Evolutionary conservation across 75 land plant species (phyloP).

Genomic region (Ceratopteris richardii): DNA sequence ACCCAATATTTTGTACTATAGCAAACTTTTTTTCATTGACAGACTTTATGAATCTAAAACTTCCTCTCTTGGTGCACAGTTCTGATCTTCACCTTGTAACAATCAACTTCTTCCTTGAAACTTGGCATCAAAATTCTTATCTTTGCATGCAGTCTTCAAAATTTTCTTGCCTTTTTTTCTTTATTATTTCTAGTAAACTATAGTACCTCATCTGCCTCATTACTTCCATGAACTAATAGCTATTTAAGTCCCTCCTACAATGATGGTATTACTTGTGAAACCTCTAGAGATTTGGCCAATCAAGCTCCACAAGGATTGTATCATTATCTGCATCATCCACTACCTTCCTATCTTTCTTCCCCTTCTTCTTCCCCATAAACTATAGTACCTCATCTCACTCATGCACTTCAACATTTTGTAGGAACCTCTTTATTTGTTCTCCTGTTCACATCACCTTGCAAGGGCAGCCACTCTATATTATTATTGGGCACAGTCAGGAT

Average conservation of each 20-base stretch:
- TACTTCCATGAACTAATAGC: neutral
- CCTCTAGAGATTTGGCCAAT: neutral
- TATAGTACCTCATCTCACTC: no score
- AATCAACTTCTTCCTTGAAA: no score
- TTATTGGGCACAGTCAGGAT: neutral
- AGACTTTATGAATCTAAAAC: no score
- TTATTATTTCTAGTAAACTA: slow-evolving; percentile 13
- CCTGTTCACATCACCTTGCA: slow-evolving; percentile 3
- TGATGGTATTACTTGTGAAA: no score
- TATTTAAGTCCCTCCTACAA: no score
- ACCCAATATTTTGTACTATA: no score
- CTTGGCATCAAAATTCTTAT: slow-evolving; percentile 81
- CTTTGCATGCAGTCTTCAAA: slow-evolving; percentile 66
- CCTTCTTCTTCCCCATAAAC: no score
- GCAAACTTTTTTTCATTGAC: no score
- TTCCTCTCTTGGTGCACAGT: no score
- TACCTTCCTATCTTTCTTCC: slow-evolving; percentile 10
- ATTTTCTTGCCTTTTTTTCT: slow-evolving; percentile 73
- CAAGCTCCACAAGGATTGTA: slow-evolving; percentile 17
- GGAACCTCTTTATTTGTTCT: neutral
- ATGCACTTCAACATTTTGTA: no score
- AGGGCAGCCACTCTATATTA: slow-evolving; percentile 6
- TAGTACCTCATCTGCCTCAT: no score
- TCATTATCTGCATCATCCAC: slow-evolving; percentile 14
- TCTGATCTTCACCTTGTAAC: no score